phyloP scores from a whole-genome alignment of 2,329 filamentous ascomycete species.

The Aspergillus aculeatinus region DNA sequence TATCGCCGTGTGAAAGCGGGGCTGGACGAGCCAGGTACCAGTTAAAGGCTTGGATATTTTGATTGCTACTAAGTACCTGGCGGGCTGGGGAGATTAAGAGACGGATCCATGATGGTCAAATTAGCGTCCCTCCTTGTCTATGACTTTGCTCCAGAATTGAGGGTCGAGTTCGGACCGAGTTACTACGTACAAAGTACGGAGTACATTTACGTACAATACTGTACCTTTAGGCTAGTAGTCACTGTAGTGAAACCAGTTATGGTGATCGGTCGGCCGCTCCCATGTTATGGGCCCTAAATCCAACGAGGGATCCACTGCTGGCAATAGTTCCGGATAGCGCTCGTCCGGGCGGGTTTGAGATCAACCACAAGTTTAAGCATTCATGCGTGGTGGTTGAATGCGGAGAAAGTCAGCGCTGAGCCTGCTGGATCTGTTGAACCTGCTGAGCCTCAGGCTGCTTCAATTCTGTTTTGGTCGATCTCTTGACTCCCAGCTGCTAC shows the following conservation, averaged over 20 bases:
- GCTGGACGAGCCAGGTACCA: too few relatives aligned
- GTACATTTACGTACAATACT: too few relatives aligned
- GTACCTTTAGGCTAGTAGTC: neutral
- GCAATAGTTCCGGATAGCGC: slow-evolving; percentile 22
- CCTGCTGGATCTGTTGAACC: neutral
- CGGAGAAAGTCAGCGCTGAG: slow-evolving; percentile 12
- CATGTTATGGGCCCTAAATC: slow-evolving; percentile 12
- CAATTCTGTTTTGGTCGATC: neutral
- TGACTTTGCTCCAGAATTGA: neutral
- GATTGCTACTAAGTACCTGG: neutral
- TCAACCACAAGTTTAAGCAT: slow-evolving; percentile 13
- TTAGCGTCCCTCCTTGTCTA: neutral
- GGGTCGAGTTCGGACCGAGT: neutral
- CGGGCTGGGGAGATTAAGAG: neutral
- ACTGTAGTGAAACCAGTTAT: slow-evolving; percentile 8
- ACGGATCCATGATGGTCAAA: neutral
- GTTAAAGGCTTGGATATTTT: too few relatives aligned
- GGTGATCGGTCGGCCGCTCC: slow-evolving; percentile 16
- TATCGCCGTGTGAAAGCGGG: too few relatives aligned
- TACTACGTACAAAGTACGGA: too few relatives aligned
- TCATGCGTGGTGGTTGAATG: slow-evolving; percentile 12
- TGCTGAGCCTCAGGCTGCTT: neutral
- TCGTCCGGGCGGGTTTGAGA: slow-evolving; percentile 10
- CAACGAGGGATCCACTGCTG: slow-evolving; percentile 14
- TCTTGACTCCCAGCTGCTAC: neutral